A percentile compares a stretch with the other conserved stretches of the same genome.
phyloP scores from a whole-genome alignment of 139 green algal species.

The Auxenochlorella protothecoides region DNA sequence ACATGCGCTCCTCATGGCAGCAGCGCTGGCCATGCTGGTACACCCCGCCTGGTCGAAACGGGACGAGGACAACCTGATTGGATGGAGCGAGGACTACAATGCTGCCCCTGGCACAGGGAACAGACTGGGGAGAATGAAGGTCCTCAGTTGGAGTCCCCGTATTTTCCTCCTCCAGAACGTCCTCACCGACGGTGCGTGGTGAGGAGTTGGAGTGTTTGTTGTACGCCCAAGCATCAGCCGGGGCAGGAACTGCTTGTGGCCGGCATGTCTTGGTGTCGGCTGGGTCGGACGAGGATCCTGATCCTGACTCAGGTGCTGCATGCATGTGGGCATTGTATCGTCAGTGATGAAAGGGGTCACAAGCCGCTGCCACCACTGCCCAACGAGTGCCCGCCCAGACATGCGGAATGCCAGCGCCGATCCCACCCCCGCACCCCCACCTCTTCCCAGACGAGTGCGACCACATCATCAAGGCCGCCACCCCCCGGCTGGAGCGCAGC shows the following conservation, averaged over 20 bases:
- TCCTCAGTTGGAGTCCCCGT: slow-evolving; percentile 19
- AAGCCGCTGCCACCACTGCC: too few relatives aligned
- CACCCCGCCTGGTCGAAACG: slow-evolving; percentile 2
- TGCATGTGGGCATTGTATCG: too few relatives aligned
- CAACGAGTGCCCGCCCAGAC: too few relatives aligned
- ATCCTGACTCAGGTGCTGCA: too few relatives aligned
- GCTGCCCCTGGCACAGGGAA: background rate
- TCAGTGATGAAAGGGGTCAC: too few relatives aligned
- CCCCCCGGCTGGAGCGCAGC: slow-evolving; percentile 14
- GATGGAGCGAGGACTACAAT: background rate
- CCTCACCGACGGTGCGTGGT: slow-evolving; percentile 12
- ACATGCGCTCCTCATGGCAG: background rate
- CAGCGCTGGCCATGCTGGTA: too few relatives aligned
- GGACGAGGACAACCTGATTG: slow-evolving; percentile 11
- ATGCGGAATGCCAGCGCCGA: background rate
- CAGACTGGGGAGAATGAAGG: background rate
- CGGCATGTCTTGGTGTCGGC: too few relatives aligned
- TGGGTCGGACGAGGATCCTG: too few relatives aligned
- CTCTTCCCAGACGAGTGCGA: slow-evolving; percentile 18
- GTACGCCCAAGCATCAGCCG: too few relatives aligned
- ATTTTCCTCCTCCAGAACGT: slow-evolving; percentile 35
- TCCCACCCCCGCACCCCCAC: background rate
- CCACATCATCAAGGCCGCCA: slow-evolving; percentile 14
- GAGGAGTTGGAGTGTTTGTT: too few relatives aligned
- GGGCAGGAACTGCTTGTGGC: too few relatives aligned